phyloP scores from a whole-genome alignment of 495 filamentous ascomycete species.

The Neurospora discreta region DNA sequence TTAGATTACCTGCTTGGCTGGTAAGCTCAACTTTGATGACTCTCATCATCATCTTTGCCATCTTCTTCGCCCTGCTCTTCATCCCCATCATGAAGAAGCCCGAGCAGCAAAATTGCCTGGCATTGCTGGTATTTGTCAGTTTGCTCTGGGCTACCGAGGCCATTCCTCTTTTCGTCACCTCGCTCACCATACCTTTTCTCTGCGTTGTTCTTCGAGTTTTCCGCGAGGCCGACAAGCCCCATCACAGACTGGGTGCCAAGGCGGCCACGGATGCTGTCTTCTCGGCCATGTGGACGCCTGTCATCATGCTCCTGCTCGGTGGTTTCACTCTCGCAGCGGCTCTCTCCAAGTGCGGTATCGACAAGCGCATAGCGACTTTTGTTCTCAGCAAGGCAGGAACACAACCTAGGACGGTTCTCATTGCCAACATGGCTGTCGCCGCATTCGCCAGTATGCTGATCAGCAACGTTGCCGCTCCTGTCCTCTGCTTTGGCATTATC shows the following conservation, averaged over 20 bases:
- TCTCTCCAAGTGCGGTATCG: slow-evolving; percentile 93
- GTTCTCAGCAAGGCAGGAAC: slow-evolving; percentile 96
- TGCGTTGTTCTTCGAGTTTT: slow-evolving; percentile 80
- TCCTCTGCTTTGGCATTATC: slow-evolving; percentile 97
- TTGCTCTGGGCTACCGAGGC: slow-evolving; percentile 96
- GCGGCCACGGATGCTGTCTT: slow-evolving; percentile 74
- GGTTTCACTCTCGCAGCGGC: slow-evolving; percentile 95
- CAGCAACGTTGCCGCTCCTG: slow-evolving; percentile 93
- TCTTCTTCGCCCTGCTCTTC: slow-evolving; percentile 63
- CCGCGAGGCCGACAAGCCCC: slow-evolving; percentile 57
- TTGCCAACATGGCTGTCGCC: slow-evolving; percentile 97
- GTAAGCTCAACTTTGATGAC: slow-evolving; percentile 70
- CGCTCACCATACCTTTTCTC: slow-evolving; percentile 85
- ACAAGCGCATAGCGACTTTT: slow-evolving; percentile 91
- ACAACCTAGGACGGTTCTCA: slow-evolving; percentile 69
- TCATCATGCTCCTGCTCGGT: slow-evolving; percentile 95
- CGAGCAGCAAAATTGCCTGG: slow-evolving; percentile 93
- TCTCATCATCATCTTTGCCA: slow-evolving; percentile 53
- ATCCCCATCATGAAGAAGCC: slow-evolving; percentile 69
- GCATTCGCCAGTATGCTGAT: slow-evolving; percentile 99
- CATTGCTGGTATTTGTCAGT: slow-evolving; percentile 87
- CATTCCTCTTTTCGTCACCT: slow-evolving; percentile 95
- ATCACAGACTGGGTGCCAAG: slow-evolving; percentile 59
- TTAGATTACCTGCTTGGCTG: slow-evolving; percentile 69
- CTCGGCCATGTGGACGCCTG: slow-evolving; percentile 95